Evolutionary conservation across 2,329 filamentous ascomycete species (phyloP).

Genomic region (Passalora sequoiae): DNA sequence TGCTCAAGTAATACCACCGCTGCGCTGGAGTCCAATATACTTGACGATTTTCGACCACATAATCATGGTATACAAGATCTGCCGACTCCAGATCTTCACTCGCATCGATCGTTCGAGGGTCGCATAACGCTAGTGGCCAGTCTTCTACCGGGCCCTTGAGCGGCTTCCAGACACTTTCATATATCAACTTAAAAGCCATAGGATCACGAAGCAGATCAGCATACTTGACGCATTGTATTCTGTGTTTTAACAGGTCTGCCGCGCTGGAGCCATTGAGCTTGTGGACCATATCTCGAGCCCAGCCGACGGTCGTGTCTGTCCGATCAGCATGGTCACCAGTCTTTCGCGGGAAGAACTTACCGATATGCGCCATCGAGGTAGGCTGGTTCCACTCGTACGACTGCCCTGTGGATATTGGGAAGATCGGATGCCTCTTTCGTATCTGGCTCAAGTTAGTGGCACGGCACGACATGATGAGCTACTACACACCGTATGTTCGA

Average conservation of each 20-base stretch:
- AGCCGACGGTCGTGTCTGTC: too few relatives aligned
- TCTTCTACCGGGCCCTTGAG: conserved; percentile 8
- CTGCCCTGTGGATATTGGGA: conserved; percentile 8
- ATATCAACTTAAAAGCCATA: too few relatives aligned
- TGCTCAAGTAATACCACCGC: conserved; percentile 11
- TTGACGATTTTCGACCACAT: conserved; percentile 10
- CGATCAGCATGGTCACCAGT: too few relatives aligned
- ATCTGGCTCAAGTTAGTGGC: too few relatives aligned
- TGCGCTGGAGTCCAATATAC: neutral
- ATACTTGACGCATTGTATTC: conserved; percentile 10
- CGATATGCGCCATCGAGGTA: conserved; percentile 11
- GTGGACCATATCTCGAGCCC: neutral
- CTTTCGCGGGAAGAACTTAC: too few relatives aligned
- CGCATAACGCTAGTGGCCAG: conserved; percentile 11
- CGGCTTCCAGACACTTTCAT: conserved; percentile 10
- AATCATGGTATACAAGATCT: conserved; percentile 13
- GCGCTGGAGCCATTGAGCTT: conserved; percentile 5
- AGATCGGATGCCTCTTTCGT: conserved; percentile 6
- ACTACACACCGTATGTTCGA: conserved; percentile 8
- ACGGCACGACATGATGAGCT: too few relatives aligned
- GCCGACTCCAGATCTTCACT: conserved; percentile 3
- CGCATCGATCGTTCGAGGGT: neutral
- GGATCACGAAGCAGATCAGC: too few relatives aligned
- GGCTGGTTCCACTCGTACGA: conserved; percentile 11
- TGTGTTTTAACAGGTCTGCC: neutral